A percentile compares a stretch with the other conserved stretches of the same genome.
Conservation (phyloP, 148 eudicot species). For the Rhododendron ovatum region DNA sequence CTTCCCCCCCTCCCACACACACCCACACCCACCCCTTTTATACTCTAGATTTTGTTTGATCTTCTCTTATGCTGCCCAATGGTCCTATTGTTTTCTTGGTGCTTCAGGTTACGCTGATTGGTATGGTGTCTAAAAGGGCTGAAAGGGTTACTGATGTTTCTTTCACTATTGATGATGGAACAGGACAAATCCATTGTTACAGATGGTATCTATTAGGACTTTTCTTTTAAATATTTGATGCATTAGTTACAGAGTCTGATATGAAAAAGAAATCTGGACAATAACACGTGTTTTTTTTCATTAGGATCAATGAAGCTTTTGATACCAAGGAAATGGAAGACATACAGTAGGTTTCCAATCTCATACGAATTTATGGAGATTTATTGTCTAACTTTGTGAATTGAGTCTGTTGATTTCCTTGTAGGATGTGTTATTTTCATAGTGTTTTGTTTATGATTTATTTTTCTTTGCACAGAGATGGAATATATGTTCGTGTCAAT, state of each 20-base stretch:
- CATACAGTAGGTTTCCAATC: conserved; percentile 45
- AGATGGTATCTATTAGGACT: conserved; percentile 41
- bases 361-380: neutral
- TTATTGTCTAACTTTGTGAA: neutral
- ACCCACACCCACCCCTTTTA: neutral
- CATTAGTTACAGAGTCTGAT: neutral
- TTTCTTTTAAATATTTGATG: neutral
- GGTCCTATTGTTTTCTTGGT: neutral
- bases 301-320: conserved; percentile 72
- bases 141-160: conserved; percentile 52
- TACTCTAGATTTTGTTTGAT: neutral
- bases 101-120: conserved; percentile 53
- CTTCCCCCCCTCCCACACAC: too few relatives aligned
- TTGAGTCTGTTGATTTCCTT: neutral
- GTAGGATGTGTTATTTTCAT: neutral
- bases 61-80: neutral
- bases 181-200: conserved; percentile 54
- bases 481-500: conserved; percentile 61
- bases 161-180: conserved; percentile 58
- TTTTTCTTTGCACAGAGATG: conserved; percentile 46
- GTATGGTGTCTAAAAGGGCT: conserved; percentile 40
- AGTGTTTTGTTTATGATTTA: neutral
- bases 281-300: conserved; percentile 1
- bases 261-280: neutral
- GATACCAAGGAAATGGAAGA: conserved; percentile 76